Conservation (phyloP, 257 asterid species). For the Primulina huaijiensis region DNA sequence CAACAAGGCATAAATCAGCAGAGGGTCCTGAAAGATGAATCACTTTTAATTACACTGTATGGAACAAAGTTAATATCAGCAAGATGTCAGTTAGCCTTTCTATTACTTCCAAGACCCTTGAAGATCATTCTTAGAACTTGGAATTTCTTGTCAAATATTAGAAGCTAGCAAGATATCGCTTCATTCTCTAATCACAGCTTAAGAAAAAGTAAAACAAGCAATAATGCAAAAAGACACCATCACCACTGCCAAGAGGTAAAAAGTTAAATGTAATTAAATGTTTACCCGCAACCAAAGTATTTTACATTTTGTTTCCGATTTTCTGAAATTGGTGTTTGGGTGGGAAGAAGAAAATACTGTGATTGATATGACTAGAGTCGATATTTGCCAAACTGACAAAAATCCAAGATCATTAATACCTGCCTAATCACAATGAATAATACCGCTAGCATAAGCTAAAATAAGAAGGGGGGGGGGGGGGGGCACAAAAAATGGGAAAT, state of each 20-base stretch:
- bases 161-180: constrained; percentile 5
- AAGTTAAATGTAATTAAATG: background rate
- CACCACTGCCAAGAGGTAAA: constrained; percentile 6
- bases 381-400: background rate
- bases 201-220: background rate
- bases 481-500: constrained; percentile 4
- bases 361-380: no score
- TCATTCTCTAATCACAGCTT: background rate
- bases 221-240: constrained; percentile 10
- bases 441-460: constrained; percentile 6
- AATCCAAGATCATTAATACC: constrained; percentile 2
- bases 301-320: background rate
- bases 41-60: constrained; percentile 9
- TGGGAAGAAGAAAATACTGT: background rate
- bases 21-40: background rate
- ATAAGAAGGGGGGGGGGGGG: no score
- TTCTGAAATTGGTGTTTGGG: background rate
- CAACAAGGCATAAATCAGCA: no score
- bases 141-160: background rate
- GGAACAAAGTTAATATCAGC: background rate
- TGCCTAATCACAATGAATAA: constrained; percentile 2
- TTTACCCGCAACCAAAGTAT: background rate
- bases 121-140: constrained; percentile 4
- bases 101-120: background rate
- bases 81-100: constrained; percentile 1